Evolutionary conservation across 2,329 filamentous ascomycete genomes (phyloP).

Genomic region (Tolypocladium amazonense): DNA sequence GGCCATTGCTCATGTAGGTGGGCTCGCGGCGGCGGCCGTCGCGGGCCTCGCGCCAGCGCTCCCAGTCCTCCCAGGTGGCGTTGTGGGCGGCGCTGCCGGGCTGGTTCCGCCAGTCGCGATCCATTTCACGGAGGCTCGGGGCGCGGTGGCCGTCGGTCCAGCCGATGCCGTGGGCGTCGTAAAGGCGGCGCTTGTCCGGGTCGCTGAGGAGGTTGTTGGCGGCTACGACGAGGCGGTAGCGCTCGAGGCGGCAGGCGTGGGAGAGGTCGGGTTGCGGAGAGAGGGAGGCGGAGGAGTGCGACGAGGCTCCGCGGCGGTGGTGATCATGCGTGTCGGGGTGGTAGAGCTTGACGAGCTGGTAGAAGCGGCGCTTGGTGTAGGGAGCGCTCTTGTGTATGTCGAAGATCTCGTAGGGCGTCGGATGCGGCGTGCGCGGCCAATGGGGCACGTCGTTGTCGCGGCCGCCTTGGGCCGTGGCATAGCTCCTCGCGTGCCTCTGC

Average conservation of each 20-base stretch:
- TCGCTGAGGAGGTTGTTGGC: conserved; percentile 85
- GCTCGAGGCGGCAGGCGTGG: conserved; percentile 60
- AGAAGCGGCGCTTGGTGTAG: conserved; percentile 79
- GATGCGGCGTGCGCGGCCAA: conserved; percentile 40
- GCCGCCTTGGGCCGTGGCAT: conserved; percentile 1
- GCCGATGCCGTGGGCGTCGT: conserved; percentile 72
- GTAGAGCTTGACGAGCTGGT: conserved; percentile 89
- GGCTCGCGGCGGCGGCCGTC: conserved; percentile 35
- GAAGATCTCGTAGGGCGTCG: conserved; percentile 89
- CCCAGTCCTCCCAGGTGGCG: conserved; percentile 98
- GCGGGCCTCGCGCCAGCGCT: conserved; percentile 58
- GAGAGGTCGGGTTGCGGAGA: conserved; percentile 20
- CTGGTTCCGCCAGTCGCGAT: conserved; percentile 37
- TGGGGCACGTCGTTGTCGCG: conserved; percentile 3
- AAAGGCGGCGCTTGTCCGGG: conserved; percentile 64
- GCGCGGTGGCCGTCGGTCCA: conserved; percentile 54
- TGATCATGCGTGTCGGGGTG: conserved; percentile 63
- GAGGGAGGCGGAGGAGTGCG: background rate
- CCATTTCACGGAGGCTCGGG: conserved; percentile 35
- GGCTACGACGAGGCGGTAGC: conserved; percentile 79
- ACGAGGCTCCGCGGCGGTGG: background rate
- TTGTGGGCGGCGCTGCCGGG: conserved; percentile 50
- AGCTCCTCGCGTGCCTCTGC: background rate
- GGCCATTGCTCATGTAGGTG: conserved; percentile 65
- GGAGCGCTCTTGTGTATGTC: conserved; percentile 43